Conservation (phyloP, 176 grass and related monocot species). For the Bromus sterilis region DNA sequence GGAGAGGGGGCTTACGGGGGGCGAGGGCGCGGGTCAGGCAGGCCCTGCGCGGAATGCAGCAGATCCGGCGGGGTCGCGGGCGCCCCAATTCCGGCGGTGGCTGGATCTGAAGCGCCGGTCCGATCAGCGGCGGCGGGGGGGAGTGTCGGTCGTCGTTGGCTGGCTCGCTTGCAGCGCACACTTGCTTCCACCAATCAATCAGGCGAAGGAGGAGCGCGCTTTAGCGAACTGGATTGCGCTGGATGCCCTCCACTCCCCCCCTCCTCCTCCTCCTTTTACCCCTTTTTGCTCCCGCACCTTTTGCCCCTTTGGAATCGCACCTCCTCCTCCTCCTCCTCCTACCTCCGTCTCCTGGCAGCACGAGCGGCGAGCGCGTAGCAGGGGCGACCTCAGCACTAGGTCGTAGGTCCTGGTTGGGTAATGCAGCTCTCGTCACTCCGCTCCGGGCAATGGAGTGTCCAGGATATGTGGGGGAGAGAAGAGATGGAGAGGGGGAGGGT, state of each 20-base stretch:
- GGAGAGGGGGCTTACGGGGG: constrained; percentile 3
- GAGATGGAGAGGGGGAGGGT: not conserved
- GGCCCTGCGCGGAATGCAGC: constrained; percentile 30
- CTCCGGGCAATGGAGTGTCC: not conserved
- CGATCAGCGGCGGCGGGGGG: constrained; percentile 5
- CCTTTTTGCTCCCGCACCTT: constrained; percentile 13
- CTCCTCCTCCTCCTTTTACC: not conserved
- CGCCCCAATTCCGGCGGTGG: constrained; percentile 9
- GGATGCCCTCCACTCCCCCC: not conserved
- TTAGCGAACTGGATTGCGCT: not conserved
- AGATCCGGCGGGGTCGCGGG: constrained; percentile 24
- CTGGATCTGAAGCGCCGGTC: constrained; percentile 34
- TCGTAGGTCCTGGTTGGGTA: constrained; percentile 6
- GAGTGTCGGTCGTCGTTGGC: not conserved
- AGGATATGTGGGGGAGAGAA: not conserved
- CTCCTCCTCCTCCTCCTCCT: not conserved
- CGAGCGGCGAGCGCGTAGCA: not conserved
- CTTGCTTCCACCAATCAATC: not conserved
- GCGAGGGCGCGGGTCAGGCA: not conserved
- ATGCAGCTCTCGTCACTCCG: constrained; percentile 24
- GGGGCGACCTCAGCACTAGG: not conserved
- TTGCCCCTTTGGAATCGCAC: constrained; percentile 30
- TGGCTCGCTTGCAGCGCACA: constrained; percentile 29
- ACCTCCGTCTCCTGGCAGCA: not conserved
- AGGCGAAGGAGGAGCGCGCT: not conserved